Evolutionary conservation across 1,139 yeast species (phyloP), one percentile per base, ranked within the genome.

Genomic region (Nakaseomyces nivariensis): DNA sequence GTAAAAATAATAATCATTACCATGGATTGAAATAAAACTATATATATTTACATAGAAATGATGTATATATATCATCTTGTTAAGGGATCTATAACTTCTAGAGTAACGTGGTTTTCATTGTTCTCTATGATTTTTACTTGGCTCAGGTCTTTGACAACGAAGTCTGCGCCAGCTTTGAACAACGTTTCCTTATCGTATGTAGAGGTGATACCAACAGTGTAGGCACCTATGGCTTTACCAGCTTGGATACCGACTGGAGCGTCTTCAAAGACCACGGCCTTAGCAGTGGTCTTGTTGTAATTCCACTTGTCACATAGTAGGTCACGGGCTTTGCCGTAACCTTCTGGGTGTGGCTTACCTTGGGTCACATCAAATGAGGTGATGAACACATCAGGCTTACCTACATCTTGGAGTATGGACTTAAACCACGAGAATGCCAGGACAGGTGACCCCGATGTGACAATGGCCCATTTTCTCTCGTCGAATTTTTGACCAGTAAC

Each of bases 231-330:
- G 52, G 76, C 83, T 66, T 81, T 79, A 60, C 92, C 92, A 40
- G 92, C 90, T 56, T 74, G 68, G 58, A 84, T 80, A 59, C 92
- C 92, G 45, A 87, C 88, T 43, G 89, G 89, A 45, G 90, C 89
- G 65, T 84, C 92, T 71, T 84, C 92, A 63, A 84, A 84, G 13
- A 85, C 90, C 32, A 83, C 81, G 56, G 74, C 75, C 56, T 71
- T 68, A 52, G 62, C 52, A 5, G 61, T 56, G 27, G 58, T 54
- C 33, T 27, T 13, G 52, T 72, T 70, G 33, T 72, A 26, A 77
- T 77, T 62, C 81, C 75, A 49, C 73, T 65, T 58, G 75, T 67
- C 36, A 67, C 83, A 75, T 50, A 87, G 85, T 52, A 68, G 61
- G 60, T 54, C 54, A 10, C 55, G 50, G 26, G 67, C 69, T 47